Conservation (phyloP, 2,329 filamentous ascomycete species). For the Clathrospora elynae region DNA sequence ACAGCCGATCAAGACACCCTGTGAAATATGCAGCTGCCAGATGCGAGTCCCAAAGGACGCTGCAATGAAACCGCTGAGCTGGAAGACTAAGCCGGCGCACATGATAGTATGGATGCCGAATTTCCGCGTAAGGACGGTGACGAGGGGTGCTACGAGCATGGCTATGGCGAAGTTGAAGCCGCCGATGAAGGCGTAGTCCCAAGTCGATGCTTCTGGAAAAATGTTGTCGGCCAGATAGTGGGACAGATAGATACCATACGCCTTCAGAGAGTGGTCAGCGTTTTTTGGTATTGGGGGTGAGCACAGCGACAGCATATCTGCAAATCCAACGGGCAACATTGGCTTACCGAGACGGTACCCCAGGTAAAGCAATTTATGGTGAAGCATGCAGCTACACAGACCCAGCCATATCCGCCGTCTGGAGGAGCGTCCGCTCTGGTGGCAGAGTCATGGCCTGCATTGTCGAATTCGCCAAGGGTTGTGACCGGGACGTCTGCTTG, state of each 20-base stretch:
- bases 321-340: no score
- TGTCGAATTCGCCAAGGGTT: constrained; percentile 1
- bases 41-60: constrained; percentile 47
- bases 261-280: constrained; percentile 11
- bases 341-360: constrained; percentile 25
- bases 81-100: constrained; percentile 41
- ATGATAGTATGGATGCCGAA: constrained; percentile 39
- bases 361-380: constrained; percentile 24
- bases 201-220: constrained; percentile 42
- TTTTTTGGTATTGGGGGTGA: no score
- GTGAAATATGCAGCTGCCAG: constrained; percentile 51
- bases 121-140: constrained; percentile 35
- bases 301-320: no score
- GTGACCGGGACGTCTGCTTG: no score
- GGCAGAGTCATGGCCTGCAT: background rate
- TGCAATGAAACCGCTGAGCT: constrained; percentile 43
- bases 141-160: constrained; percentile 44
- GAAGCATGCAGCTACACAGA: constrained; percentile 21
- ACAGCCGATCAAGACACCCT: constrained; percentile 50
- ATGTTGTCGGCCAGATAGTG: constrained; percentile 47
- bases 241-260: constrained; percentile 53
- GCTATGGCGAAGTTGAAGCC: constrained; percentile 47
- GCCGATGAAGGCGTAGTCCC: constrained; percentile 51
- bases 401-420: constrained; percentile 27
- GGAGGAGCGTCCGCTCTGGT: constrained; percentile 4